Evolutionary conservation across 176 grass and related monocot species (phyloP).

Genomic region (Carex kokanica): DNA sequence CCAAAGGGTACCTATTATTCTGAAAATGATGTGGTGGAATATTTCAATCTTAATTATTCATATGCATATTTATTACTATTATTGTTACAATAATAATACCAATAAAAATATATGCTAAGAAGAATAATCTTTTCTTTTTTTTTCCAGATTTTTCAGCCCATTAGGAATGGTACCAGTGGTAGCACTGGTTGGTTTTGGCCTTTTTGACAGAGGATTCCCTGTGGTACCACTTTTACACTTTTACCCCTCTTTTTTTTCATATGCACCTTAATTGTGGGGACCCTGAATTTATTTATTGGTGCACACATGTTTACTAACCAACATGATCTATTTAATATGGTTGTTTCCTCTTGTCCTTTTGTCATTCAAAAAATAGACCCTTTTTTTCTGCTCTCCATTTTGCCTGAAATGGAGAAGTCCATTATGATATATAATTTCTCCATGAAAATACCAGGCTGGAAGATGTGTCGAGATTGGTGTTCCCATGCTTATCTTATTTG

Average conservation of each 20-base stretch:
- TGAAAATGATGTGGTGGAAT: conserved; percentile 19
- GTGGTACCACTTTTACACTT: conserved; percentile 61
- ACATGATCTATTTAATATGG: conserved; percentile 15
- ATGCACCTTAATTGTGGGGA: conserved; percentile 12
- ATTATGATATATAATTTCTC: not conserved
- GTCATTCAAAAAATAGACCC: not conserved
- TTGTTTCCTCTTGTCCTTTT: conserved; percentile 3
- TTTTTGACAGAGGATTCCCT: conserved; percentile 98
- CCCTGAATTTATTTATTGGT: conserved; percentile 5
- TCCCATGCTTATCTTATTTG: conserved; percentile 83
- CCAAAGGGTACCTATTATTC: conserved; percentile 11
- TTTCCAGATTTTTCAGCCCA: conserved; percentile 97
- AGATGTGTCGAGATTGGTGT: conserved; percentile 92
- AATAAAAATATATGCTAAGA: conserved; percentile 26
- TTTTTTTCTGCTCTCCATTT: not conserved
- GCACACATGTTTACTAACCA: not conserved
- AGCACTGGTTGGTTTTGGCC: conserved; percentile 84
- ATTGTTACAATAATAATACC: conserved; percentile 17
- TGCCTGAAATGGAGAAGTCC: conserved; percentile 1
- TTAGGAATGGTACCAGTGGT: conserved; percentile 95
- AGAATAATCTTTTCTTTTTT: conserved; percentile 7
- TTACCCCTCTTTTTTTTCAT: conserved; percentile 16
- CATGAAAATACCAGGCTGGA: conserved; percentile 47
- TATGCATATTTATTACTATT: not conserved
- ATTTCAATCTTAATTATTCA: conserved; percentile 3